These are phyloP conservation scores for Russula brevipes DNA, from an alignment of 768 basidiomycete species.

Conservation along the genomic window DNA sequence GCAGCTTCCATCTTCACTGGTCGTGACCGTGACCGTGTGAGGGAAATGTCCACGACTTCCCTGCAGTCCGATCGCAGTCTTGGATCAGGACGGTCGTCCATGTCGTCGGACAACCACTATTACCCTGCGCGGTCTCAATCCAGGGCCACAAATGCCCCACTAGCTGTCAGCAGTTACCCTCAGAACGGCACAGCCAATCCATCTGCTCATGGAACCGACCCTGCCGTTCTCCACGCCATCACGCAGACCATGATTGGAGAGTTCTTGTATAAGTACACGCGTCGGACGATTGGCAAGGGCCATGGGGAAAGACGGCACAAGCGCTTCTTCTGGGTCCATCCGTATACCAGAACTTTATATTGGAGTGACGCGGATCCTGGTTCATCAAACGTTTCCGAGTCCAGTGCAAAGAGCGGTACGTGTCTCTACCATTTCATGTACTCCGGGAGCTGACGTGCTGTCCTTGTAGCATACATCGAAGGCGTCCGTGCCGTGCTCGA, in stretches of 20 bases:
- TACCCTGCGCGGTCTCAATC: slow-evolving; percentile 40
- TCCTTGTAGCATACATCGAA: slow-evolving; percentile 77
- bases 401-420: slow-evolving; percentile 95
- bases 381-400: slow-evolving; percentile 79
- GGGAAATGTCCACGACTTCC: slow-evolving; percentile 63
- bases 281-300: slow-evolving; percentile 83
- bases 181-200: slow-evolving; percentile 26
- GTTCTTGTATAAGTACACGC: slow-evolving; percentile 96
- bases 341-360: slow-evolving; percentile 95
- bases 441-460: neutral
- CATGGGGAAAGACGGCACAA: slow-evolving; percentile 86
- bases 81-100: slow-evolving; percentile 71
- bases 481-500: slow-evolving; percentile 89
- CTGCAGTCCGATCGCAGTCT: slow-evolving; percentile 64
- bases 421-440: slow-evolving; percentile 26
- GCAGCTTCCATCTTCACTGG: slow-evolving; percentile 36
- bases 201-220: slow-evolving; percentile 56
- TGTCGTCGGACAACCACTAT: slow-evolving; percentile 69
- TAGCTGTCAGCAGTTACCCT: slow-evolving; percentile 40
- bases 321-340: slow-evolving; percentile 99
- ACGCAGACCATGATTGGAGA: slow-evolving; percentile 99
- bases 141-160: slow-evolving; percentile 34
- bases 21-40: slow-evolving; percentile 46
- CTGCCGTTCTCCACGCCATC: slow-evolving; percentile 87
- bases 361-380: slow-evolving; percentile 97